Conservation (phyloP, 768 basidiomycete species). For the Fomitopsis pulvina region DNA sequence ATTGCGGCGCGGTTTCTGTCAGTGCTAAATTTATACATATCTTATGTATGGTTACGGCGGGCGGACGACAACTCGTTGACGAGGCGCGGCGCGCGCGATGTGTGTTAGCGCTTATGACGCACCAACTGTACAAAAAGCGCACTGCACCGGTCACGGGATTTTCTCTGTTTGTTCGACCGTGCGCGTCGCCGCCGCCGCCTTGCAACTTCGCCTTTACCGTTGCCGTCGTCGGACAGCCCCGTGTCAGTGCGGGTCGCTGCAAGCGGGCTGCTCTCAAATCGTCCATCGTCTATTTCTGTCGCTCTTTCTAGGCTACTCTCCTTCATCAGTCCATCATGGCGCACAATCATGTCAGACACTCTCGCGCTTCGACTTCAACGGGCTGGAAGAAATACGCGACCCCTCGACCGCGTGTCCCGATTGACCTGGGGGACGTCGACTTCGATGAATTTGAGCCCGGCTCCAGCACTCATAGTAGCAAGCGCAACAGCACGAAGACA, state of each 20-base stretch:
- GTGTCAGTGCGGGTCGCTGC: constrained; percentile 14
- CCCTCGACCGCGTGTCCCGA: not conserved
- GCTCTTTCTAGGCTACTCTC: constrained; percentile 14
- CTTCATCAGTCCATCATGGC: constrained; percentile 8
- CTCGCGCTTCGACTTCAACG: not conserved
- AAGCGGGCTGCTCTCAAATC: not conserved
- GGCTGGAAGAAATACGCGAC: not conserved
- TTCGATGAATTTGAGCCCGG: not conserved
- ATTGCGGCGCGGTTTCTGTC: too few relatives aligned
- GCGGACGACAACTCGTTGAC: too few relatives aligned
- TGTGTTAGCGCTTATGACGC: not conserved
- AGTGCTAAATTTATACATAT: too few relatives aligned
- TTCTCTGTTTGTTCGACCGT: not conserved
- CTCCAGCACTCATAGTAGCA: not conserved
- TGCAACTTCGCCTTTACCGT: not conserved
- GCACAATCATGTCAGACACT: constrained; percentile 1
- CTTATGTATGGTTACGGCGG: too few relatives aligned
- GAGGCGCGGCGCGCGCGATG: not conserved
- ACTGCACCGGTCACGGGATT: too few relatives aligned
- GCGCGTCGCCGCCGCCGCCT: not conserved
- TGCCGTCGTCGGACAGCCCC: not conserved
- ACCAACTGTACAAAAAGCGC: not conserved
- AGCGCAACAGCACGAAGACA: not conserved
- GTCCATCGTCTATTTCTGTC: constrained; percentile 1
- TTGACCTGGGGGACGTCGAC: not conserved